Percentiles rank a stretch among this genome's conserved stretches.
Evolutionary conservation across 495 filamentous ascomycete genomes (phyloP).

Genomic region (Geoglossum glabrum): DNA sequence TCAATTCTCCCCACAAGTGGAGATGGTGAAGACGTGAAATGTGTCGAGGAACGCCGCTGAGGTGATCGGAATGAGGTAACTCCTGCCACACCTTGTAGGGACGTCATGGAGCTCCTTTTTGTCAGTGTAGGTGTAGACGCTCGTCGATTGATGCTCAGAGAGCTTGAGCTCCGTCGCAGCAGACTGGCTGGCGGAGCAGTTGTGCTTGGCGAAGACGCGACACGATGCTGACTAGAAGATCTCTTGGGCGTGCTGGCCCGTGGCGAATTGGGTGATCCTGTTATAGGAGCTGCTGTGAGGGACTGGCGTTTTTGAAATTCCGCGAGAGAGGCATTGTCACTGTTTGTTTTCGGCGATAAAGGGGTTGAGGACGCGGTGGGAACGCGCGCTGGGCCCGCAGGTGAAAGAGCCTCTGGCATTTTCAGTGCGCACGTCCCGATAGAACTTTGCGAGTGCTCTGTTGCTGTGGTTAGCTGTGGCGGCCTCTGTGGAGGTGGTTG

Average conservation of each 20-base stretch:
- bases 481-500: not conserved
- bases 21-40: slow-evolving; percentile 18
- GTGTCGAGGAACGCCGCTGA: slow-evolving; percentile 24
- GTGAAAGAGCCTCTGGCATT: not conserved
- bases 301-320: slow-evolving; percentile 28
- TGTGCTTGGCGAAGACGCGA: slow-evolving; percentile 13
- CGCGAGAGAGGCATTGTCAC: slow-evolving; percentile 14
- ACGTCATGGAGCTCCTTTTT: slow-evolving; percentile 35
- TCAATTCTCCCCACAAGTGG: slow-evolving; percentile 16
- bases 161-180: slow-evolving; percentile 30
- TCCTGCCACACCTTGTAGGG: slow-evolving; percentile 23
- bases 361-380: not conserved
- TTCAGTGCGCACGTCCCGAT: not conserved
- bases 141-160: slow-evolving; percentile 28
- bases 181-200: slow-evolving; percentile 5
- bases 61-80: slow-evolving; percentile 23
- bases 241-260: slow-evolving; percentile 4
- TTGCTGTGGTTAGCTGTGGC: not conserved
- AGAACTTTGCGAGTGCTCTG: not conserved
- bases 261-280: slow-evolving; percentile 26
- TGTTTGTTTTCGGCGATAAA: slow-evolving; percentile 12
- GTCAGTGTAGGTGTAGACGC: slow-evolving; percentile 23
- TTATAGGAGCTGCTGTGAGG: slow-evolving; percentile 23
- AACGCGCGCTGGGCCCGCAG: not conserved
- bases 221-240: slow-evolving; percentile 15